phyloP scores from a whole-genome alignment of 371 early-diverging fungal genomes.

The Rhizopus delemar region DNA sequence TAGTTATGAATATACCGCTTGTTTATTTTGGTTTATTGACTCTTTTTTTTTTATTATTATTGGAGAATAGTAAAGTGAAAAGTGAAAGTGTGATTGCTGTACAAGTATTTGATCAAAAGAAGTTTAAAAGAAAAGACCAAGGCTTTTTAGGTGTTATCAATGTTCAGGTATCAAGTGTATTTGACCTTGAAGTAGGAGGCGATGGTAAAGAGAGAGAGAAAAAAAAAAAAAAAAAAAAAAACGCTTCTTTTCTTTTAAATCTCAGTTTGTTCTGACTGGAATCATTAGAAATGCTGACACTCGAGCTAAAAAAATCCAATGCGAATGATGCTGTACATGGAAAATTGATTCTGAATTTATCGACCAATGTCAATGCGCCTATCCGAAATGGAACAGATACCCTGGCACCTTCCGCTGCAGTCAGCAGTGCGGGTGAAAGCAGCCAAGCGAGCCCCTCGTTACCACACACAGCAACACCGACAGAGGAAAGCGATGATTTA shows the following conservation, averaged over 20 bases:
- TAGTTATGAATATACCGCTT: slow-evolving; percentile 27
- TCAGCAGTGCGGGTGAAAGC: neutral
- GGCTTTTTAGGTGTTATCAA: slow-evolving; percentile 95
- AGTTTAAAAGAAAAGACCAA: slow-evolving; percentile 92
- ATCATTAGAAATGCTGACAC: slow-evolving; percentile 78
- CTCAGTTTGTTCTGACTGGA: neutral
- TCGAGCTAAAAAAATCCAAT: slow-evolving; percentile 84
- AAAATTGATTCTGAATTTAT: slow-evolving; percentile 73
- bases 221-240: neutral
- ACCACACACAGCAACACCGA: neutral
- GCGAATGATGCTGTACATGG: slow-evolving; percentile 84
- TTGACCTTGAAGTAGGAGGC: slow-evolving; percentile 74
- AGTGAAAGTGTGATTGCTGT: slow-evolving; percentile 84
- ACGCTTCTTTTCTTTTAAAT: neutral
- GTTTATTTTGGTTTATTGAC: neutral
- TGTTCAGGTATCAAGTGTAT: slow-evolving; percentile 78
- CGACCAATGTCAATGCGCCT: slow-evolving; percentile 59
- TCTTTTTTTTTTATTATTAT: neutral
- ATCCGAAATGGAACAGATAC: slow-evolving; percentile 49
- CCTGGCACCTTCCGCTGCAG: slow-evolving; percentile 31
- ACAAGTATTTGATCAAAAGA: slow-evolving; percentile 96
- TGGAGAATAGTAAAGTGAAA: slow-evolving; percentile 61
- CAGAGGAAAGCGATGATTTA: slow-evolving; percentile 12
- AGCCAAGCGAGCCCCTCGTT: slow-evolving; percentile 16
- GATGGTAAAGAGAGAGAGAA: slow-evolving; percentile 53